Evolutionary conservation across 495 filamentous ascomycete species (phyloP), one percentile per base, ranked within the genome.

Genomic region (Xylaria venustula): DNA sequence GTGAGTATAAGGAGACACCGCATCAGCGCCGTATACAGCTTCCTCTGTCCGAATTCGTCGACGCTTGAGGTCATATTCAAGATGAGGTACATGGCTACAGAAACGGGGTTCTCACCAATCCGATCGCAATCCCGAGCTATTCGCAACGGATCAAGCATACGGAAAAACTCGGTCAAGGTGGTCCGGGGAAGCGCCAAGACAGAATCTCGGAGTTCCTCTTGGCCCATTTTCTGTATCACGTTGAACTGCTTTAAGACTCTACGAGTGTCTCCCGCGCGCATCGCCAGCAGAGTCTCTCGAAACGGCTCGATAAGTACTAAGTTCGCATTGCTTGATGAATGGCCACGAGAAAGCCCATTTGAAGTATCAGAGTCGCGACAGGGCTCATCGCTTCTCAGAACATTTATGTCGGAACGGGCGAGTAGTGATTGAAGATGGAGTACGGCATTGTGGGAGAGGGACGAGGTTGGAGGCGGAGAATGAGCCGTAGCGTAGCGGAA

Each of bases 91-190:
- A 70, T 67, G 23, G 68, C 72, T 12, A 53, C 28, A 2, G 65
- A 40, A 26, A 75, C 65, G 30, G 62, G 30, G 2, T 60, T 45
- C 2, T 61, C 60, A 17, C 50, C 58, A 5, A 68, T 53, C 11
- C 65, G 50, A 37, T 77, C 76, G 9, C 60, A 50, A n/a, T 71
- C 54, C 7, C 20, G 60, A 12, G 68, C 63, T 8, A 67, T 46
- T 25, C 48, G 36, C 0, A 75, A 15, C 0, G 76, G 75, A 49
- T 78, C 75, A 11, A 78, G 49, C 11, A 63, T 65, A 7, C 71
- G 67, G 34, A 78, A 58, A 2, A 78, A 63, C 32, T 77, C 73
- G 12, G 72, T 76, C 55, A 78, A 73, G 2, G 67, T 70, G 3
- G 69, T 68, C 28, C 64, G 60, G 2, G 75, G 73, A 5, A 77